Base-by-base conservation (phyloP, 2,329 filamentous ascomycete genomes). In the Eutypa lata region DNA sequence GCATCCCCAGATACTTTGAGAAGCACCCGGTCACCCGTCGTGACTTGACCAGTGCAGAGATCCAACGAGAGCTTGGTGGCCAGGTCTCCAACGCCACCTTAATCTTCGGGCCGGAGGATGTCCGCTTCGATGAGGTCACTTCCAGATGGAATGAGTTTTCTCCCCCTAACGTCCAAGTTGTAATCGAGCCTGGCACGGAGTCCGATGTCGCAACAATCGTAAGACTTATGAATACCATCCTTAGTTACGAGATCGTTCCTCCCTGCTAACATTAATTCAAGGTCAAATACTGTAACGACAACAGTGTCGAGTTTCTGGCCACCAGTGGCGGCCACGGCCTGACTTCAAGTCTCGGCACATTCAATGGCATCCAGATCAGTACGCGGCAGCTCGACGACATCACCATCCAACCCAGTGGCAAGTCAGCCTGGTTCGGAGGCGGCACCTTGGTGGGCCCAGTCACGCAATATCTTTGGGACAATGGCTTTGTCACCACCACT, bases 301-400 rank as follows among this genome's bases (percentile, higher is more conserved):
- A 62, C 24, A 59, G 55, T 11, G 57, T 63, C 28, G 49, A 57
- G 3, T 63, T 63, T 38, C 44, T 63, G 2, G 58, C 51, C 3
- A 37, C 45, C 2, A 66, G 58, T 45, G 53, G 57, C 22, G 62
- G 54, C 21, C 64, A 67, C 46, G 62, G 53, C 16, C 44, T 18
- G 3, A 58, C 59, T 10, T 19, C 37, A 1, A 52, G 42, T n/a
- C 31, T 65, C 3, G 46, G 35, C 3, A 40, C 38, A 13, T 63
- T 66, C 49, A 54, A 51, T 2, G 64, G 65, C 3, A 42, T 68
- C 14, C 33, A 58, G 33, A 66, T 68, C 18, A 47, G 60, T 14
- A 21, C 65, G 42, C n/a, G 6, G 2, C 2, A 47, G 2, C 57
- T 67, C 0, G 31, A 31, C 1, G 38, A 45, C 14, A 61, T 68